Conservation (phyloP, 2,329 filamentous ascomycete genomes). For the Falciphora oryzae region DNA sequence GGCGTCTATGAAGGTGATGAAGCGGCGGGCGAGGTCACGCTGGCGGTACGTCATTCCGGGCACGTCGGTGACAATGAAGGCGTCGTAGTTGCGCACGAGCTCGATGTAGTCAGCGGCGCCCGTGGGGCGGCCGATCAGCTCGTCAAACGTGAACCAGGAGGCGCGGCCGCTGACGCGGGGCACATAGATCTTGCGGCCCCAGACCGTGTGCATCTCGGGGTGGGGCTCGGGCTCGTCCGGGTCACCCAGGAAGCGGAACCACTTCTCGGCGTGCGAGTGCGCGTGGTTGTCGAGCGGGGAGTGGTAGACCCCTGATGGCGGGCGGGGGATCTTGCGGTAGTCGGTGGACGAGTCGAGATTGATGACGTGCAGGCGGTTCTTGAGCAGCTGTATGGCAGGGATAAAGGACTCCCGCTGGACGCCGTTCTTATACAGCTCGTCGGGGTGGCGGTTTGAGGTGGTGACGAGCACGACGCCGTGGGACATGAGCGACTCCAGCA, state of each 20-base stretch:
- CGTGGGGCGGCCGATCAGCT: slow-evolving; percentile 82
- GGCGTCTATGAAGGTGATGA: slow-evolving; percentile 97
- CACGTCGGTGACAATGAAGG: slow-evolving; percentile 86
- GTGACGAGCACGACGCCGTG: slow-evolving; percentile 96
- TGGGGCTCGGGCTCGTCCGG: slow-evolving; percentile 70
- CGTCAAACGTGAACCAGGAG: slow-evolving; percentile 87
- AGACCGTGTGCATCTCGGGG: slow-evolving; percentile 73
- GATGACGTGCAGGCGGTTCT: slow-evolving; percentile 76
- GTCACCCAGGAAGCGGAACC: slow-evolving; percentile 93
- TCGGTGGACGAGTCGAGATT: slow-evolving; percentile 94
- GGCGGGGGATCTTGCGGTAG: slow-evolving; percentile 93
- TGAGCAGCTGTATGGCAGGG: slow-evolving; percentile 88
- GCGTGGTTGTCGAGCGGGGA: slow-evolving; percentile 77
- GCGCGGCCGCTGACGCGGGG: slow-evolving; percentile 82
- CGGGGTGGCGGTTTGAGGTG: slow-evolving; percentile 92
- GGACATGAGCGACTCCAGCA: slow-evolving; percentile 88
- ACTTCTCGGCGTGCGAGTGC: slow-evolving; percentile 77
- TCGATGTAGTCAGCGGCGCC: slow-evolving; percentile 95
- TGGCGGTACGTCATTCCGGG: slow-evolving; percentile 85
- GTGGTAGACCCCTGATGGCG: slow-evolving; percentile 91
- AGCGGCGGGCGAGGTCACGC: slow-evolving; percentile 81
- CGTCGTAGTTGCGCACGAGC: slow-evolving; percentile 80
- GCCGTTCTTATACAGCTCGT: slow-evolving; percentile 96
- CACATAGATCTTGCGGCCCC: slow-evolving; percentile 86
- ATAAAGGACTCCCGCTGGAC: slow-evolving; percentile 95